Base-by-base conservation (phyloP, 768 basidiomycete genomes). In the Kwoniella mangroviensis region DNA sequence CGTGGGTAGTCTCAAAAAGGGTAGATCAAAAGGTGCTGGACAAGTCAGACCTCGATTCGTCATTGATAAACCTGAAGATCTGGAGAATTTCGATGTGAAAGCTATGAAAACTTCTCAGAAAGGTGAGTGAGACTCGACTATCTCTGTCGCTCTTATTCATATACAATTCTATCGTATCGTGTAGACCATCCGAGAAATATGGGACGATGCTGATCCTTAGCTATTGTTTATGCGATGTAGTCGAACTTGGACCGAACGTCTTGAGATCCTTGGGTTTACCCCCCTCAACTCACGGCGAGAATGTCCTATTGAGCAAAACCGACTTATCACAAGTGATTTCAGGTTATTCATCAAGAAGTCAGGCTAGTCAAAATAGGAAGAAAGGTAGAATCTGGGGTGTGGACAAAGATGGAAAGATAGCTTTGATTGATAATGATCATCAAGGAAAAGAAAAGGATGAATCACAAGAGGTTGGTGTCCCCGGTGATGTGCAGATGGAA, bases 51-150 rank as follows among this genome's bases (percentile, higher is more conserved):
- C 34, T 9, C 61, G 40, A 42, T 19, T 68, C 22, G 21, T 41
- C 11, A 43, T 68, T 41, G 41, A 68, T 45, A 61, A 45, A 62
- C 57, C 41, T 4, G 45, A 61, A 4, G 67, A 63, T 42, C 19
- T 69, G 53, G 62, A 58, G 19, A 63, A 26, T 15, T 54, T 69
- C 15, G 62, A 69, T 59, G 15, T 69, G 22, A 28, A 64, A 24
- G 51, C 26, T 17, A 54, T 69, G 55, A 64, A 64, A 34, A 60
- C 67, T 11, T 55, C 60, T 22, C 67, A 68, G 24, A 68, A 43
- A n/a, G 57, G 67, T 68, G 49, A 63, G 60, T 68, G 12, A 10
- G 15, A 21, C 4, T 34, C 34, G 34, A 34, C 34, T 4, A 7
- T 22, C 61, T 11, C 24, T 4, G 3, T 34, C 4, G 34, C 34